Percentiles rank a stretch among this genome's conserved stretches.
phyloP scores from a whole-genome alignment of 2,329 filamentous ascomycete species.

The Aureobasidium sp. region DNA sequence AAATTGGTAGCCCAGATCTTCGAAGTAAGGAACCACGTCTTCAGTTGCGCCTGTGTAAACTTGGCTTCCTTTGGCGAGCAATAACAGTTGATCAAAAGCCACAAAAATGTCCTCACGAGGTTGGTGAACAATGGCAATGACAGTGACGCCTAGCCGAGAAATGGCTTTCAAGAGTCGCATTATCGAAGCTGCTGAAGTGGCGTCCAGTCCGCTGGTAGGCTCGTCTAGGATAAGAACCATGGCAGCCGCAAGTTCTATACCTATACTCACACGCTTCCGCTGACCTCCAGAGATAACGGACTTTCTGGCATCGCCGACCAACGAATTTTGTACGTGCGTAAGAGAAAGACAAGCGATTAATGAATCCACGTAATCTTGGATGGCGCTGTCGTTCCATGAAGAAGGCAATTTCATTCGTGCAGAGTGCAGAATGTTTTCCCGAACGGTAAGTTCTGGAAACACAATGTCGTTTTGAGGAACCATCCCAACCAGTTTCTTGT shows the following conservation, averaged over 20 bases:
- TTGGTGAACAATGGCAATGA: constrained; percentile 55
- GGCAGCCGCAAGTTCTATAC: constrained; percentile 51
- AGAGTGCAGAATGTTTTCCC: constrained; percentile 56
- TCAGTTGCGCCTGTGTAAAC: constrained; percentile 48
- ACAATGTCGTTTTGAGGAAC: constrained; percentile 58
- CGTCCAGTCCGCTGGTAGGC: constrained; percentile 37
- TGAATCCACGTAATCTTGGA: constrained; percentile 48
- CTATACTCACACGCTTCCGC: constrained; percentile 52
- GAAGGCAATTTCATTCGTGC: constrained; percentile 49
- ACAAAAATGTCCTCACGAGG: constrained; percentile 54
- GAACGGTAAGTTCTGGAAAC: constrained; percentile 53
- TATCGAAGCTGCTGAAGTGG: constrained; percentile 49
- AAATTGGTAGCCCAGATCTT: constrained; percentile 47
- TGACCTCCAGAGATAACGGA: constrained; percentile 53
- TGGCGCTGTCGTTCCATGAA: constrained; percentile 44
- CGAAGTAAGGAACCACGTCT: constrained; percentile 45
- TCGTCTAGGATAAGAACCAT: constrained; percentile 38
- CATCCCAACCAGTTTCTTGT: constrained; percentile 56
- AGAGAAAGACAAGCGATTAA: constrained; percentile 50
- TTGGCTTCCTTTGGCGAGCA: constrained; percentile 49
- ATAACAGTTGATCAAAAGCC: constrained; percentile 49
- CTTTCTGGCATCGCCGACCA: constrained; percentile 46
- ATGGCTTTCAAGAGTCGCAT: constrained; percentile 50
- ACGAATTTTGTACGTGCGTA: constrained; percentile 45
- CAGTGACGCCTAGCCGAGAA: constrained; percentile 49